Percentiles rank a stretch among this genome's conserved stretches.
These are phyloP conservation scores for Erodium trifolium DNA, from an alignment of 441 rosid species.

Conservation along the genomic window DNA sequence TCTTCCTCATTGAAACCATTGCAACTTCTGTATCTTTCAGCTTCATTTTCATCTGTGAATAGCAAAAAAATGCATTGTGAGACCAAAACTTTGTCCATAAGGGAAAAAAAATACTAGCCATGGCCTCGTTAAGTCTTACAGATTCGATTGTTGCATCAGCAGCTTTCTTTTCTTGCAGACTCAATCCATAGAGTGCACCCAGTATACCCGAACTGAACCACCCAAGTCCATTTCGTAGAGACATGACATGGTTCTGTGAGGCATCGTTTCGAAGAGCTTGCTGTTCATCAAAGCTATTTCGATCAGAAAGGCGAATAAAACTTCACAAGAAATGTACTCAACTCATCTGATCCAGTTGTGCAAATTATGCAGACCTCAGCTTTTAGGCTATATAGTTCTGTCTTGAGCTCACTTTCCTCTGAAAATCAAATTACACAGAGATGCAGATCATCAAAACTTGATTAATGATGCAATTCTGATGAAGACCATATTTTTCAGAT, in stretches of 20 bases:
- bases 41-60: constrained; percentile 51
- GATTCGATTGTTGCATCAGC: constrained; percentile 47
- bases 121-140: constrained; percentile 36
- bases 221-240: constrained; percentile 74
- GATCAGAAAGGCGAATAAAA: constrained; percentile 17
- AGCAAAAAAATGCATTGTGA: constrained; percentile 17
- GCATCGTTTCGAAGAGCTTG: constrained; percentile 33
- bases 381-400: constrained; percentile 30
- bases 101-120: not conserved
- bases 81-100: not conserved
- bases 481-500: not conserved
- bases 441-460: not conserved
- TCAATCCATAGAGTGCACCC: constrained; percentile 77
- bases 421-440: constrained; percentile 23
- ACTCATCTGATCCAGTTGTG: too few species aligned
- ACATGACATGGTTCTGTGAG: constrained; percentile 50
- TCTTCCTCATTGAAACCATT: constrained; percentile 42
- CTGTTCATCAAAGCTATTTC: constrained; percentile 30
- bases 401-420: constrained; percentile 36
- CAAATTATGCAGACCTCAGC: constrained; percentile 39
- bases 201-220: constrained; percentile 64
- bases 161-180: constrained; percentile 46
- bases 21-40: constrained; percentile 66
- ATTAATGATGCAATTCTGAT: not conserved
- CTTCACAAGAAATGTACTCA: not conserved